These are phyloP conservation scores for Solanum paucissectum DNA, from an alignment of 257 asterid genomes.

Conservation along the genomic window DNA sequence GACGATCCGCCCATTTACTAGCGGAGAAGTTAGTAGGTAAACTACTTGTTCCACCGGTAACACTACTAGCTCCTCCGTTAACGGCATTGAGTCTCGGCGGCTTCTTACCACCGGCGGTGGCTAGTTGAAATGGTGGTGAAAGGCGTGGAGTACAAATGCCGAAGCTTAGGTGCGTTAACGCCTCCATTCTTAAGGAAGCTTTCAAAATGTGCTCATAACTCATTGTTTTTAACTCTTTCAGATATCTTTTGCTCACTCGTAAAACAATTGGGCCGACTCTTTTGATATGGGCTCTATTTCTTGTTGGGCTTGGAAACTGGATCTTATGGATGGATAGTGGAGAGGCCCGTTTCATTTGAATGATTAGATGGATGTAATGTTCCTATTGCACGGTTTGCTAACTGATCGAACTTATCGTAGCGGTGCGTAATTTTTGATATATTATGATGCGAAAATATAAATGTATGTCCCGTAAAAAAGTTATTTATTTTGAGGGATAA, in stretches of 20 bases:
- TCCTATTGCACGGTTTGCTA: neutral
- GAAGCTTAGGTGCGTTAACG: constrained; percentile 36
- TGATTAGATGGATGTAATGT: neutral
- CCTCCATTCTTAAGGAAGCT: constrained; percentile 32
- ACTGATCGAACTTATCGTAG: neutral
- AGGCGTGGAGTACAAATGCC: constrained; percentile 35
- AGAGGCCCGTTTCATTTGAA: neutral
- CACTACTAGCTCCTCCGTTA: constrained; percentile 35
- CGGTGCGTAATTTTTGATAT: no score
- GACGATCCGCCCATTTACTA: constrained; percentile 98
- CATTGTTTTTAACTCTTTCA: neutral
- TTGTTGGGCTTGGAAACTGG: neutral
- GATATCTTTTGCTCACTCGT: neutral
- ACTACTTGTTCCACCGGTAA: neutral
- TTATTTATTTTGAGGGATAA: neutral
- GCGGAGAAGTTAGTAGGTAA: constrained; percentile 22
- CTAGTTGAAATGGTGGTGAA: constrained; percentile 18
- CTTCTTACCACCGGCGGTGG: constrained; percentile 10
- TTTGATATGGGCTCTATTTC: neutral
- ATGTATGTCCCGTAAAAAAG: no score
- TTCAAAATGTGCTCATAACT: neutral
- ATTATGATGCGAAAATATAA: neutral
- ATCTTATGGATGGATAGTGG: neutral
- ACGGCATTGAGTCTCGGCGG: constrained; percentile 41
- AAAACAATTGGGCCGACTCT: neutral